Evolutionary conservation across 495 filamentous ascomycete genomes (phyloP).

Genomic region (Xylaria palmicola): DNA sequence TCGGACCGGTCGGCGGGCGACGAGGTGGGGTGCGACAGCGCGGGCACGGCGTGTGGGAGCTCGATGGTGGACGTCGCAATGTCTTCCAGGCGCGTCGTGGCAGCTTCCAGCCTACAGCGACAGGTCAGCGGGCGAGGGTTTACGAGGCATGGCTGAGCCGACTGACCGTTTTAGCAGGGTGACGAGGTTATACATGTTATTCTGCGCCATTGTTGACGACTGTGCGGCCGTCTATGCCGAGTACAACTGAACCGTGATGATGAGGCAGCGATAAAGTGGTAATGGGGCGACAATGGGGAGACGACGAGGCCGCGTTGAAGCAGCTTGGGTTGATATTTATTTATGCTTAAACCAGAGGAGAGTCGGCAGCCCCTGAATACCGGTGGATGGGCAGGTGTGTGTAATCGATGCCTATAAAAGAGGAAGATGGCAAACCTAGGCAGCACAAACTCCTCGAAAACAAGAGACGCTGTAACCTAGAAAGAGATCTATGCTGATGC

Average conservation of each 20-base stretch:
- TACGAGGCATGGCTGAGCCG: neutral
- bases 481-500: constrained; percentile 7
- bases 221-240: neutral
- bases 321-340: no score
- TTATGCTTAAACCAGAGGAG: no score
- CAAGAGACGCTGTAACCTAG: constrained; percentile 1
- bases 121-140: neutral
- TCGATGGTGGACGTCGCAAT: constrained; percentile 75
- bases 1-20: constrained; percentile 29
- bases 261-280: no score
- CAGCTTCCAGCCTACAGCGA: constrained; percentile 87
- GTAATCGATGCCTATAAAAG: neutral
- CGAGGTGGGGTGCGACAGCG: constrained; percentile 35
- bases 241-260: neutral
- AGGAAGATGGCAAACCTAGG: no score
- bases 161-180: constrained; percentile 96
- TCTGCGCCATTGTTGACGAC: constrained; percentile 48
- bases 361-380: no score
- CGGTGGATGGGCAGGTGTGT: no score
- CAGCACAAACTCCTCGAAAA: neutral
- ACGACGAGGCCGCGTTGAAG: no score
- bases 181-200: constrained; percentile 91
- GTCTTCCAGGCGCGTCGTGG: constrained; percentile 93
- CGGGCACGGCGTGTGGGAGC: constrained; percentile 47
- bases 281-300: neutral